Percentiles rank a stretch among this genome's conserved stretches.
Conservation (phyloP, 164 flowering plant genomes). For the Hamamelis virginiana region DNA sequence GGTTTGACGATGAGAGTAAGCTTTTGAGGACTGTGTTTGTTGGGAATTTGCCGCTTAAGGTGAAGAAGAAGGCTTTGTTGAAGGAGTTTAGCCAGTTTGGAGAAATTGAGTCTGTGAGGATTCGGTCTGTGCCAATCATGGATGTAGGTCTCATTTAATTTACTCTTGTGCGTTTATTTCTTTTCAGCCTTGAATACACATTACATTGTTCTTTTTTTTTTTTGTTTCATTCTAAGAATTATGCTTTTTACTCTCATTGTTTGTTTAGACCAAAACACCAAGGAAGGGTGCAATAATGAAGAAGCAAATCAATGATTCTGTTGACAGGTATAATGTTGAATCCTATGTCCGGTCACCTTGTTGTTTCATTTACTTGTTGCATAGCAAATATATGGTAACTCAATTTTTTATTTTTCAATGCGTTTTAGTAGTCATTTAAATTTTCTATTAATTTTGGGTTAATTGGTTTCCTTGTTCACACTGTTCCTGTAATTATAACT, state of each 20-base stretch:
- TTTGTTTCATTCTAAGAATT: not conserved
- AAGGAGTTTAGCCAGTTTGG: slow-evolving; percentile 84
- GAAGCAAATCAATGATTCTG: slow-evolving; percentile 71
- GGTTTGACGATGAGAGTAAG: slow-evolving; percentile 88
- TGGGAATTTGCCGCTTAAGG: slow-evolving; percentile 86
- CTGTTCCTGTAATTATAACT: not conserved
- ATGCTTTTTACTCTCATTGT: not conserved
- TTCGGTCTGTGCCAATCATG: slow-evolving; percentile 79
- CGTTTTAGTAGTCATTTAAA: not conserved
- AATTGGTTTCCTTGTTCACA: not conserved
- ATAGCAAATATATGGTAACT: no score
- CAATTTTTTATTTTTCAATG: no score
- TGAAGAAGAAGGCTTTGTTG: slow-evolving; percentile 75
- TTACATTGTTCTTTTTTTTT: not conserved
- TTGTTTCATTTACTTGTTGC: slow-evolving; percentile 1
- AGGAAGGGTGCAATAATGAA: slow-evolving; percentile 75
- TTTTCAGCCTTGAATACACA: not conserved
- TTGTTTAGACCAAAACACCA: slow-evolving; percentile 68
- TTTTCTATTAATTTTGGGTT: not conserved
- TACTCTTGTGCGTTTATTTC: not conserved
- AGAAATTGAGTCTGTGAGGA: slow-evolving; percentile 85
- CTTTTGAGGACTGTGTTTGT: slow-evolving; percentile 89
- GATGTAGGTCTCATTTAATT: slow-evolving; percentile 55
- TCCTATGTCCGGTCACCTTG: not conserved
- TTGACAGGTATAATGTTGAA: slow-evolving; percentile 57